Percentiles rank a stretch among this genome's conserved stretches.
These are phyloP conservation scores for Polyrhizophydium stewartii DNA, from an alignment of 371 early-diverging fungal genomes.

Conservation along the genomic window DNA sequence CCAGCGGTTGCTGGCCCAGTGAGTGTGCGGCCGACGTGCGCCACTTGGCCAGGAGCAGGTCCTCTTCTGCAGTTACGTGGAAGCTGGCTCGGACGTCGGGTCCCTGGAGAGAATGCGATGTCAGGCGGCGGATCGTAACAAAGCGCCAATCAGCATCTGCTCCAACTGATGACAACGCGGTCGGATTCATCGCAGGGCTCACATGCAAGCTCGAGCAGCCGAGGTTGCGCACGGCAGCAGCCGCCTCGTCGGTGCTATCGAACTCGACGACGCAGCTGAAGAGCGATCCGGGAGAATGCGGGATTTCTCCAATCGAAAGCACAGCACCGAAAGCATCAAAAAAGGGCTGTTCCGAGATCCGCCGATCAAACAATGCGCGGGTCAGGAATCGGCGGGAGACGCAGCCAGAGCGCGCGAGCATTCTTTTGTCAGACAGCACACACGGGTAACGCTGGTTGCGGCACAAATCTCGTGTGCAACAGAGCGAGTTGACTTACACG, in stretches of 20 bases:
- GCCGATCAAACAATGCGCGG: too few species aligned
- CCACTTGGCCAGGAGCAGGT: neutral
- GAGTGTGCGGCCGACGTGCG: too few species aligned
- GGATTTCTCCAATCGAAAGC: neutral
- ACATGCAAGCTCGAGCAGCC: neutral
- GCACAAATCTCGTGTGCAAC: too few species aligned
- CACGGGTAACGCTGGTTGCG: too few species aligned
- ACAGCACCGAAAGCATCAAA: neutral
- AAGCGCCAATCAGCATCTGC: neutral
- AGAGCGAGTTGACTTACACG: too few species aligned
- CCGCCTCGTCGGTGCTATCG: neutral
- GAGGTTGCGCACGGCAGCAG: neutral
- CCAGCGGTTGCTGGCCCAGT: too few species aligned
- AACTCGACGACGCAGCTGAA: conserved; percentile 1
- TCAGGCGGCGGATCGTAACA: neutral
- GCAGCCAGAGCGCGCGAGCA: too few species aligned
- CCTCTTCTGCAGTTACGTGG: neutral
- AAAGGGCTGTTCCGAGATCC: neutral
- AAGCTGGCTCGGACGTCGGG: neutral
- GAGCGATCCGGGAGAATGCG: neutral
- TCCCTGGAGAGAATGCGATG: neutral
- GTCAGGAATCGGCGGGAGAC: too few species aligned
- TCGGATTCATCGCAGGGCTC: neutral
- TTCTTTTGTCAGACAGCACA: too few species aligned
- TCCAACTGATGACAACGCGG: neutral